Conservation (phyloP, 805 yeast species). For the Kazachstania viticola region DNA sequence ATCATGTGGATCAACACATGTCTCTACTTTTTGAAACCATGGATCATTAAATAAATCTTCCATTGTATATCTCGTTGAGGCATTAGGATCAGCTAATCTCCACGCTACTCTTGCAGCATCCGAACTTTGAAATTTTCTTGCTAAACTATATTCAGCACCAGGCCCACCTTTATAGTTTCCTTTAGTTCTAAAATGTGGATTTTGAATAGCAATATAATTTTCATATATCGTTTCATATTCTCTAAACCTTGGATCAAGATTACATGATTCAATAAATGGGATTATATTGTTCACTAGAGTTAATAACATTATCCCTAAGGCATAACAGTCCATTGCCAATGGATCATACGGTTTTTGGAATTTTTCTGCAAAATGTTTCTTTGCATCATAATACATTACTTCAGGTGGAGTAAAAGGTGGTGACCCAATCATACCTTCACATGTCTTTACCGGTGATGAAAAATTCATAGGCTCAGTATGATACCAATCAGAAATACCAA, state of each 20-base stretch:
- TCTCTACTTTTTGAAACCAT: constrained; percentile 49
- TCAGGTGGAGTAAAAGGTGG: constrained; percentile 80
- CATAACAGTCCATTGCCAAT: constrained; percentile 61
- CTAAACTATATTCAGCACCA: constrained; percentile 62
- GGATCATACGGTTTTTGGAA: constrained; percentile 41
- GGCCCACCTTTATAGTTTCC: constrained; percentile 45
- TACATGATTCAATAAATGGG: constrained; percentile 47
- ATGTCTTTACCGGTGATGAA: constrained; percentile 27
- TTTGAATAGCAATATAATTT: constrained; percentile 26
- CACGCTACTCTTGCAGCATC: constrained; percentile 64
- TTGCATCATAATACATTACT: constrained; percentile 37
- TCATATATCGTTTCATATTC: constrained; percentile 44
- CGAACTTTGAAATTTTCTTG: constrained; percentile 44
- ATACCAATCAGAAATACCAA: constrained; percentile 63
- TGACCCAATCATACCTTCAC: constrained; percentile 53
- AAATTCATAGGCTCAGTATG: constrained; percentile 44
- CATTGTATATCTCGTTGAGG: constrained; percentile 41
- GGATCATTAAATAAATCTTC: constrained; percentile 48
- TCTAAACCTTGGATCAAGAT: constrained; percentile 39
- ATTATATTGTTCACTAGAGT: constrained; percentile 46
- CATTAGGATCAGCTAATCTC: constrained; percentile 60
- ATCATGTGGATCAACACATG: constrained; percentile 33
- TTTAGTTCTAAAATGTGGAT: constrained; percentile 38
- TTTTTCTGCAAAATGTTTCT: constrained; percentile 25
- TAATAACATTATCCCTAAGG: constrained; percentile 57